Conservation (phyloP, 257 asterid species). For the Prunella vulgaris region DNA sequence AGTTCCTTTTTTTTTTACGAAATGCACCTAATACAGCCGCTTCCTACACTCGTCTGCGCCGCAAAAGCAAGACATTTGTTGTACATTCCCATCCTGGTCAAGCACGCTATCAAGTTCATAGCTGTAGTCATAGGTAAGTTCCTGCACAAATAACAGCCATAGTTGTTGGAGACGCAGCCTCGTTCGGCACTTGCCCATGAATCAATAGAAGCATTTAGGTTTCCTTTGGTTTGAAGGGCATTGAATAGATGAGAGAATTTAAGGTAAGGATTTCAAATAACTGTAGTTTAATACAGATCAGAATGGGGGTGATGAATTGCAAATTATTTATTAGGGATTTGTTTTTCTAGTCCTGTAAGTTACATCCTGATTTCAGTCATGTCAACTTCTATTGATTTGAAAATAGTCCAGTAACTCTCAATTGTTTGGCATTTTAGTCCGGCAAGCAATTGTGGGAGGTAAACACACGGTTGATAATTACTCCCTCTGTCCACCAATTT, state of each 20-base stretch:
- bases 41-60: conserved; percentile 69
- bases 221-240: neutral
- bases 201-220: neutral
- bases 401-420: neutral
- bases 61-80: conserved; percentile 53
- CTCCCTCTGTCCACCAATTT: no score
- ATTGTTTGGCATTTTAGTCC: neutral
- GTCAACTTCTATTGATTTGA: no score
- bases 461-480: no score
- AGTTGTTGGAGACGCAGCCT: no score
- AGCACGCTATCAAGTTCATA: conserved; percentile 70
- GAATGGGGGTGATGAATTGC: neutral
- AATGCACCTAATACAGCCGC: conserved; percentile 37
- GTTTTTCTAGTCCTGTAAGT: no score
- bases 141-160: conserved; percentile 33
- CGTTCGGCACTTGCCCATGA: neutral
- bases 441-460: neutral
- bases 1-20: neutral
- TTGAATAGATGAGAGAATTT: neutral
- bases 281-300: no score
- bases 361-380: neutral
- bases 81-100: conserved; percentile 55
- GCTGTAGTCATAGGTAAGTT: conserved; percentile 72
- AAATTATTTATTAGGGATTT: no score
- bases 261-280: no score